Evolutionary conservation across 139 green algal species (phyloP).

Genomic region (Chlamydomonas incerta): DNA sequence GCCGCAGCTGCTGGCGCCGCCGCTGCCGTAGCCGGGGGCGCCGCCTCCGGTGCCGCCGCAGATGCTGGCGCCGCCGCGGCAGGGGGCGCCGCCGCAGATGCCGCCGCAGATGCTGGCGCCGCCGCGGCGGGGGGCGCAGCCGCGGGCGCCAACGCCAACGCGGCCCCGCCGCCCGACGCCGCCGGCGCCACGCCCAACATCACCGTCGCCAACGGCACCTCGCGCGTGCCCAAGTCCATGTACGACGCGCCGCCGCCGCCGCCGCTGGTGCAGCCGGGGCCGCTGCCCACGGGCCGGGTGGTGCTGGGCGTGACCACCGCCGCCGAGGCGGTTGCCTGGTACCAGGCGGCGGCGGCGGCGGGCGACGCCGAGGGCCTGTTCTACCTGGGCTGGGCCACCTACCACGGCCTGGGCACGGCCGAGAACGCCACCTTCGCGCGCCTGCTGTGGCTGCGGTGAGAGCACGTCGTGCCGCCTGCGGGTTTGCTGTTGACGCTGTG

Average conservation of each 20-base stretch:
- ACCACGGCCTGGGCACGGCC: conserved; percentile 38
- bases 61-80: neutral
- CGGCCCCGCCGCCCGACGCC: neutral
- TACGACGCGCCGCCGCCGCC: neutral
- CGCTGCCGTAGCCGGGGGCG: neutral
- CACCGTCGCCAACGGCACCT: neutral
- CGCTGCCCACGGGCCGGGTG: neutral
- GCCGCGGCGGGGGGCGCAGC: too few relatives aligned
- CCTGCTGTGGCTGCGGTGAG: conserved; percentile 36
- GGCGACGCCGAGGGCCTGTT: conserved; percentile 43
- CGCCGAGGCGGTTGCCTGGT: conserved; percentile 30
- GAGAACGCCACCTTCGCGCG: conserved; percentile 30
- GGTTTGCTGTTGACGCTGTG: too few relatives aligned
- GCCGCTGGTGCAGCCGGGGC: neutral
- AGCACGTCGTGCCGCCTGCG: too few relatives aligned
- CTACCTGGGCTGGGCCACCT: conserved; percentile 47
- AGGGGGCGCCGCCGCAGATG: neutral
- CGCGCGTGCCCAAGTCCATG: neutral
- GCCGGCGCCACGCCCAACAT: neutral
- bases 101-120: neutral
- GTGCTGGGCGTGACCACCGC: conserved; percentile 6
- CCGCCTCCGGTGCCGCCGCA: too few relatives aligned
- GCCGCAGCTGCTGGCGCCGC: neutral
- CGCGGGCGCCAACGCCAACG: too few relatives aligned
- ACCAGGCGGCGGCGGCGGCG: conserved; percentile 20